These are phyloP conservation scores for Debaryomyces singareniensis DNA, from an alignment of 1,139 yeast genomes.

Conservation along the genomic window DNA sequence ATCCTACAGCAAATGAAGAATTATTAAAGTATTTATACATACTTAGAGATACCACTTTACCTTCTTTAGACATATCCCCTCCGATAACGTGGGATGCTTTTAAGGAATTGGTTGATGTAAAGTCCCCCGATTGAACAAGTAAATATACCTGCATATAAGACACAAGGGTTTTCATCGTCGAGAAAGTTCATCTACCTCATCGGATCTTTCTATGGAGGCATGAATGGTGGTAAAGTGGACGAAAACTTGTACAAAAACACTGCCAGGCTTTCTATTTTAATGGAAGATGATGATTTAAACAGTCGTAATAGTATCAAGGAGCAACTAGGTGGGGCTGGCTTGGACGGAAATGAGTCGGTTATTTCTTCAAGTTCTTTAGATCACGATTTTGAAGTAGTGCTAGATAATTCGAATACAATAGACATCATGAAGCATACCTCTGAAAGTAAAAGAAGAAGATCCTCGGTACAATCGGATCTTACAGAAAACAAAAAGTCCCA, in stretches of 20 bases:
- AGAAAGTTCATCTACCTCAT: too few species aligned
- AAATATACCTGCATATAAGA: too few species aligned
- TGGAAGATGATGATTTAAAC: constrained; percentile 13
- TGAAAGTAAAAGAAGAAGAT: constrained; percentile 1
- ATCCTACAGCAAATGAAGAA: too few species aligned
- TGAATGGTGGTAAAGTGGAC: constrained; percentile 4
- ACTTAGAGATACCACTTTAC: too few species aligned
- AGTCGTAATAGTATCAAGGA: constrained; percentile 15
- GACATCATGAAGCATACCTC: too few species aligned
- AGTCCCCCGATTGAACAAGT: too few species aligned
- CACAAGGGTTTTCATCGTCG: too few species aligned
- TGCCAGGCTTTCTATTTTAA: constrained; percentile 23
- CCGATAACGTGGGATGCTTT: too few species aligned
- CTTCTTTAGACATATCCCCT: too few species aligned
- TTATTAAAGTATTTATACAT: too few species aligned
- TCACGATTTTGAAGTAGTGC: constrained; percentile 7
- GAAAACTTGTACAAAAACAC: constrained; percentile 20
- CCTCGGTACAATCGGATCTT: not conserved
- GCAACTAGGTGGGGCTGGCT: constrained; percentile 6
- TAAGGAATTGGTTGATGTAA: too few species aligned
- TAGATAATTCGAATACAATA: not conserved
- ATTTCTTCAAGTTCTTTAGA: constrained; percentile 18
- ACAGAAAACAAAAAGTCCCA: not conserved
- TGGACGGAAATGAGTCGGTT: constrained; percentile 18
- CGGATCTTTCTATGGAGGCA: too few species aligned